Percentiles rank a stretch among this genome's conserved stretches.
These are phyloP conservation scores for Centrapalus pauciflorus DNA, from an alignment of 129 eudicot species.

Conservation along the genomic window DNA sequence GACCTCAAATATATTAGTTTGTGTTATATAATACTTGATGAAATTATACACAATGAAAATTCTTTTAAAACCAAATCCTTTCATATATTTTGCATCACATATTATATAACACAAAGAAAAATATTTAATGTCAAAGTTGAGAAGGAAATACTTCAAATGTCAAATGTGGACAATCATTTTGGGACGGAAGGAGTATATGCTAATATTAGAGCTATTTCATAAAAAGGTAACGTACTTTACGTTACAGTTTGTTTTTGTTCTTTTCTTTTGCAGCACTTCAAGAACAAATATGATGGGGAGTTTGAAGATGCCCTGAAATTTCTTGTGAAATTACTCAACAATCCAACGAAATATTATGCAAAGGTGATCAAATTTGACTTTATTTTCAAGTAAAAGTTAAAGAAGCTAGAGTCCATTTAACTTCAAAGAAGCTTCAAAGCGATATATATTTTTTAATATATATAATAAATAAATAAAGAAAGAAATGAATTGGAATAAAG, in stretches of 20 bases:
- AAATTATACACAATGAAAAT: too few species aligned
- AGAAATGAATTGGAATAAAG: neutral
- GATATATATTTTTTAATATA: neutral
- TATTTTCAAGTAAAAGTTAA: constrained; percentile 17
- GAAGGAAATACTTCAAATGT: too few species aligned
- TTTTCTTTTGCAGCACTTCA: constrained; percentile 40
- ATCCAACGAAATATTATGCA: constrained; percentile 62
- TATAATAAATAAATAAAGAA: neutral
- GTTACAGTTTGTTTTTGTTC: neutral
- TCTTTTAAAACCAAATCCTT: too few species aligned
- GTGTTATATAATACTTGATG: too few species aligned
- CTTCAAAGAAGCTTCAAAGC: constrained; percentile 22
- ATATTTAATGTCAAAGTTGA: too few species aligned
- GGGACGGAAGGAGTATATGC: too few species aligned
- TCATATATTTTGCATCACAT: too few species aligned
- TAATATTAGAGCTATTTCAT: too few species aligned
- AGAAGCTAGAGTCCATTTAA: constrained; percentile 18
- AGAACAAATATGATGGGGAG: constrained; percentile 40
- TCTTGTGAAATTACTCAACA: constrained; percentile 48
- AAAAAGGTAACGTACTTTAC: too few species aligned
- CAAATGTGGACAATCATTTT: too few species aligned
- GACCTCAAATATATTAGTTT: neutral
- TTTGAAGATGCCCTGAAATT: constrained; percentile 56
- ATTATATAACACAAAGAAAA: too few species aligned
- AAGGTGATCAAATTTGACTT: constrained; percentile 43